Percentiles rank a stretch among this genome's conserved stretches.
These are phyloP conservation scores for Obba rivulosa DNA, from an alignment of 768 basidiomycete genomes.

Conservation along the genomic window DNA sequence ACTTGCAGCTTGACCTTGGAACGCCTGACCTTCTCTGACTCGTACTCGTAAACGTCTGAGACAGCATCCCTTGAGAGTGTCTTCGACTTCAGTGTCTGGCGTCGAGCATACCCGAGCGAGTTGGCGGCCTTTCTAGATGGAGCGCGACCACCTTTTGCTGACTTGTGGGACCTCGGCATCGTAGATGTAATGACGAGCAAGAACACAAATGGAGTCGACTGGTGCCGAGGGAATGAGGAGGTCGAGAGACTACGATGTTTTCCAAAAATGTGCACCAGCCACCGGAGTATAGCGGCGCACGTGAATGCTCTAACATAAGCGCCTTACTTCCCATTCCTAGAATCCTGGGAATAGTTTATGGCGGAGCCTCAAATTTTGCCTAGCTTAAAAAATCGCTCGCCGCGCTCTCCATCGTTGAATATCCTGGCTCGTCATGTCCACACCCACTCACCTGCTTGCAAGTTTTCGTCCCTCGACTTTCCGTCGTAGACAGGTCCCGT, in stretches of 20 bases:
- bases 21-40: conserved; percentile 44
- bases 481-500: too few species aligned
- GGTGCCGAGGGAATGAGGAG: too few species aligned
- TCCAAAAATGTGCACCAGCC: neutral
- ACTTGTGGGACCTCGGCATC: neutral
- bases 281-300: neutral
- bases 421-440: too few species aligned
- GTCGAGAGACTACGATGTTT: neutral
- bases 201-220: too few species aligned
- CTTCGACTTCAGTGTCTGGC: conserved; percentile 39
- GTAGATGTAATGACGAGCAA: too few species aligned
- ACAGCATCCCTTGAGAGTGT: conserved; percentile 24
- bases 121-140: conserved; percentile 25
- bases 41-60: conserved; percentile 63
- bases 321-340: neutral
- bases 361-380: too few species aligned
- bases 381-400: neutral
- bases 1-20: conserved; percentile 49
- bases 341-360: too few species aligned
- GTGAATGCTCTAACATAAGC: neutral
- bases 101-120: conserved; percentile 46
- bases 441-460: too few species aligned
- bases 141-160: neutral
- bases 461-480: too few species aligned
- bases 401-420: neutral